Conservation (phyloP, 352 stramenopile species). For the Detonula confervacea region DNA sequence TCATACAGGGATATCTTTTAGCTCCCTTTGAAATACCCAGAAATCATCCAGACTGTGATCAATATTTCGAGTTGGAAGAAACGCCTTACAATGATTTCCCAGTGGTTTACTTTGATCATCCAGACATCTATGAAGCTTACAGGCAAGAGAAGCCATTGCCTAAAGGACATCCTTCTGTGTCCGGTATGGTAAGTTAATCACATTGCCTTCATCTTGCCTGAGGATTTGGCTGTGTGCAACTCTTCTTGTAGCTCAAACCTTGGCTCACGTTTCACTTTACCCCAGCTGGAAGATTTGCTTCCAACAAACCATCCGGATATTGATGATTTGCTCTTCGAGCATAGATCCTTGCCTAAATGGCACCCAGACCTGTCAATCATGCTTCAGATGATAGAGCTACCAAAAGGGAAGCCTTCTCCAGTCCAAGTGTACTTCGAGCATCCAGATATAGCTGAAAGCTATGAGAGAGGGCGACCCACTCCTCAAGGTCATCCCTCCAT, state of each 20-base stretch:
- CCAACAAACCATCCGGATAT: slow-evolving; percentile 40
- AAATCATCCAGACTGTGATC: slow-evolving; percentile 29
- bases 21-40: slow-evolving; percentile 15
- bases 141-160: background rate
- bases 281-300: slow-evolving; percentile 25
- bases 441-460: too few species aligned
- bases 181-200: slow-evolving; percentile 11
- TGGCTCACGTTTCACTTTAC: background rate
- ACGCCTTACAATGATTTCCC: slow-evolving; percentile 23
- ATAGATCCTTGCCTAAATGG: slow-evolving; percentile 32
- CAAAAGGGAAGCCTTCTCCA: background rate
- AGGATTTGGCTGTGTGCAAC: too few species aligned
- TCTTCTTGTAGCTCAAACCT: too few species aligned
- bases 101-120: slow-evolving; percentile 28
- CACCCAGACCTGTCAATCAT: slow-evolving; percentile 17
- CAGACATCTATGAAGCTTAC: slow-evolving; percentile 16
- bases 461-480: too few species aligned
- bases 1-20: slow-evolving; percentile 32
- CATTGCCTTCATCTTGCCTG: background rate
- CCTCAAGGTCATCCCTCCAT: too few species aligned
- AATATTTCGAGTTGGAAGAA: slow-evolving; percentile 30
- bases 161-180: slow-evolving; percentile 13
- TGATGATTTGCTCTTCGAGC: slow-evolving; percentile 27
- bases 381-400: background rate
- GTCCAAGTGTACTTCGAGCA: too few species aligned